Conservation (phyloP, 1,284 basidiomycete species). For the Fomes fomentarius region DNA sequence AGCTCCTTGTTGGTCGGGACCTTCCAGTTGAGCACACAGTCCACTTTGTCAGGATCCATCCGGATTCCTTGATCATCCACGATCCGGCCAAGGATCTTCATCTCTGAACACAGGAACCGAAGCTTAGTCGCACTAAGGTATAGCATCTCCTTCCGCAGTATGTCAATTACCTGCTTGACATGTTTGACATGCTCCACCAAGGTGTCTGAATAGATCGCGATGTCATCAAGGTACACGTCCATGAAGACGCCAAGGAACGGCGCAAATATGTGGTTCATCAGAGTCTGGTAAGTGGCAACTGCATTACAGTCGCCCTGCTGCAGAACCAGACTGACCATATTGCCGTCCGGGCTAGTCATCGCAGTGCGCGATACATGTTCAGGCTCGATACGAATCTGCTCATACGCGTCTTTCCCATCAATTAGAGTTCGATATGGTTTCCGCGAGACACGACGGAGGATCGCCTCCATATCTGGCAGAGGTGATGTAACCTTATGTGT, state of each 20-base stretch:
- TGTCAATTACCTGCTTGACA: slow-evolving; percentile 26
- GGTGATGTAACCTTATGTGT: slow-evolving; percentile 39
- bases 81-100: slow-evolving; percentile 36
- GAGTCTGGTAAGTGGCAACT: slow-evolving; percentile 36
- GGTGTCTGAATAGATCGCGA: slow-evolving; percentile 34
- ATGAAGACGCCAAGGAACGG: slow-evolving; percentile 29
- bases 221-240: slow-evolving; percentile 32
- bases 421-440: slow-evolving; percentile 10
- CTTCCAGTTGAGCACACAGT: slow-evolving; percentile 36
- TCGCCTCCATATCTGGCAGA: slow-evolving; percentile 24
- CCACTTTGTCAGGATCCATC: slow-evolving; percentile 38
- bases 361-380: slow-evolving; percentile 15
- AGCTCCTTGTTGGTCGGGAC: slow-evolving; percentile 25
- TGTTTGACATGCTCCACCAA: slow-evolving; percentile 33
- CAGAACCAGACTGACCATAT: slow-evolving; percentile 27
- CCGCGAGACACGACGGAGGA: slow-evolving; percentile 7
- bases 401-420: slow-evolving; percentile 19
- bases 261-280: slow-evolving; percentile 39
- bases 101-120: slow-evolving; percentile 26
- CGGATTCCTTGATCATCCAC: slow-evolving; percentile 33
- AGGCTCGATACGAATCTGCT: slow-evolving; percentile 21
- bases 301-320: slow-evolving; percentile 43
- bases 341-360: slow-evolving; percentile 34
- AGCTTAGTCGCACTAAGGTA: slow-evolving; percentile 33
- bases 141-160: slow-evolving; percentile 26